Percentiles rank a stretch among this genome's conserved stretches.
Conservation (phyloP, 1,284 basidiomycete genomes). For the Megacollybia platyphylla region DNA sequence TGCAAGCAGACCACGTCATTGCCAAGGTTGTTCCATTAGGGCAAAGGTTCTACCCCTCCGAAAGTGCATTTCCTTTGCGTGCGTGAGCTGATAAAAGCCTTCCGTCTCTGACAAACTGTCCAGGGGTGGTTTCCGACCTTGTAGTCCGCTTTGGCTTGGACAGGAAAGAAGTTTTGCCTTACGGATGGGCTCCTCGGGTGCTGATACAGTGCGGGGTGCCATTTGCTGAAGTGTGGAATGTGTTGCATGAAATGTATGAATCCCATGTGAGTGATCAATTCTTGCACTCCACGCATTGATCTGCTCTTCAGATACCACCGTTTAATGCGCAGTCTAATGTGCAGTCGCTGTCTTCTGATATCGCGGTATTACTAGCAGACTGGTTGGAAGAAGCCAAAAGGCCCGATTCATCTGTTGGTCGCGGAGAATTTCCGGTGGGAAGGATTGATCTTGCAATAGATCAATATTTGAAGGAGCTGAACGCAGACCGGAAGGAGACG, state of each 20-base stretch:
- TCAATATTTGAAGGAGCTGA: constrained; percentile 58
- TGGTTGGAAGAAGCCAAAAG: constrained; percentile 67
- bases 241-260: constrained; percentile 79
- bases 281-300: background rate
- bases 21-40: constrained; percentile 61
- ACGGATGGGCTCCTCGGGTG: constrained; percentile 72
- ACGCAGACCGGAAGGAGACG: constrained; percentile 44
- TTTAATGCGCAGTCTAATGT: constrained; percentile 72
- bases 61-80: constrained; percentile 83
- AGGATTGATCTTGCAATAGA: constrained; percentile 58
- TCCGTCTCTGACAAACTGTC: constrained; percentile 3
- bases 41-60: constrained; percentile 81
- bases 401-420: constrained; percentile 42
- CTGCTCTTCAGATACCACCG: constrained; percentile 51
- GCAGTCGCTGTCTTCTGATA: constrained; percentile 66
- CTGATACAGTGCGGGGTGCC: constrained; percentile 70
- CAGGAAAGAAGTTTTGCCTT: constrained; percentile 43
- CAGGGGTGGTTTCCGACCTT: constrained; percentile 58
- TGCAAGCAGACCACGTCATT: constrained; percentile 49
- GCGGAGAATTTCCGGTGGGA: constrained; percentile 60
- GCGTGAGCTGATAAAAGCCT: constrained; percentile 14
- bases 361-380: constrained; percentile 59
- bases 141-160: constrained; percentile 60
- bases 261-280: constrained; percentile 48
- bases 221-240: constrained; percentile 70